Percentiles rank a stretch among this genome's conserved stretches.
Conservation (phyloP, 768 basidiomycete genomes). For the Rhizopogon vinicolor region DNA sequence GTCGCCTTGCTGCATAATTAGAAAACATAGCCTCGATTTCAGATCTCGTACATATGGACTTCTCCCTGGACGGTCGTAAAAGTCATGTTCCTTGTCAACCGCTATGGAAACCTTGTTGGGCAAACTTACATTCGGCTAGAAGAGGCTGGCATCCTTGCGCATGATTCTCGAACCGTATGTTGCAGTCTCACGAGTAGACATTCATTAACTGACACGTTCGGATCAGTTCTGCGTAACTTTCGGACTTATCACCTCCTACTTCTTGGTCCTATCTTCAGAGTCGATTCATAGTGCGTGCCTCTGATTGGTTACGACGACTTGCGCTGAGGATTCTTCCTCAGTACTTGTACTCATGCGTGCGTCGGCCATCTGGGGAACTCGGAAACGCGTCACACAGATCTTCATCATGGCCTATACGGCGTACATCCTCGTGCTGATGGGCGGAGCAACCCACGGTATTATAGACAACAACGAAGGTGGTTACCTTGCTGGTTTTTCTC, state of each 20-base stretch:
- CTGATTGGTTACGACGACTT: background rate
- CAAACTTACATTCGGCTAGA: constrained; percentile 16
- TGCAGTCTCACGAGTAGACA: background rate
- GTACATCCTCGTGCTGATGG: background rate
- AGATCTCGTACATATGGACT: constrained; percentile 8
- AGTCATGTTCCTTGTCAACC: constrained; percentile 13
- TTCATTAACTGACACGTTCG: background rate
- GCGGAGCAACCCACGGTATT: background rate
- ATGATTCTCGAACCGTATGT: constrained; percentile 12
- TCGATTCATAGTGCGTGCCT: constrained; percentile 17
- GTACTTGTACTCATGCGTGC: constrained; percentile 21
- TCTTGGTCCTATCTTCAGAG: constrained; percentile 13
- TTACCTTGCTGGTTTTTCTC: background rate
- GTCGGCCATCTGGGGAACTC: constrained; percentile 18
- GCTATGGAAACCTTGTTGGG: constrained; percentile 12
- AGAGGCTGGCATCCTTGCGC: constrained; percentile 15
- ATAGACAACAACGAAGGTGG: background rate
- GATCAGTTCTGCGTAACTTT: constrained; percentile 15
- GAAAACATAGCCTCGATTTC: background rate
- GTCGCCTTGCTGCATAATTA: constrained; percentile 8
- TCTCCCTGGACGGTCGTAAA: constrained; percentile 11
- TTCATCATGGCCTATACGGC: constrained; percentile 6
- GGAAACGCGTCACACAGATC: background rate
- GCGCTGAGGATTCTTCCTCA: background rate
- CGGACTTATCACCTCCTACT: background rate